A percentile compares a stretch with the other conserved stretches of the same genome.
These are phyloP conservation scores for Boletus vermiculosoides DNA, from an alignment of 768 basidiomycete species.

Conservation along the genomic window DNA sequence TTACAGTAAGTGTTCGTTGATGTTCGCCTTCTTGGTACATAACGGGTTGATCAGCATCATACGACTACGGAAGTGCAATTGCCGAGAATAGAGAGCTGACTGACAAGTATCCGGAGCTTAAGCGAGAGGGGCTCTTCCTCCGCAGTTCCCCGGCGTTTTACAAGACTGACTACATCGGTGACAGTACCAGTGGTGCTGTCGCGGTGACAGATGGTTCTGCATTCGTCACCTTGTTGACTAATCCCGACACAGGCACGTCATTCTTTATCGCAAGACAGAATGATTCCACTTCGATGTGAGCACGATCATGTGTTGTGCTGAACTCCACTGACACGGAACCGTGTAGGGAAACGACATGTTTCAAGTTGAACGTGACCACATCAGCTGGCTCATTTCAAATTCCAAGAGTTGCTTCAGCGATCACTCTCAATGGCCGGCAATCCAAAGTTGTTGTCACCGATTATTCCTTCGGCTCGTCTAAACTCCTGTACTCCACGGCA, in stretches of 20 bases:
- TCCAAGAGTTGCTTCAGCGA: conserved; percentile 50
- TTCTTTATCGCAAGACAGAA: conserved; percentile 73
- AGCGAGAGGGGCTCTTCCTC: conserved; percentile 74
- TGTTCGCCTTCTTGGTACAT: neutral
- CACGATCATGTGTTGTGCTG: neutral
- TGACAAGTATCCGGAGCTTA: conserved; percentile 73
- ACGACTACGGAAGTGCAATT: conserved; percentile 78
- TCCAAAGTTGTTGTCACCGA: conserved; percentile 73
- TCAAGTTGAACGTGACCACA: conserved; percentile 61
- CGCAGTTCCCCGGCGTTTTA: conserved; percentile 77
- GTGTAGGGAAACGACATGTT: conserved; percentile 38
- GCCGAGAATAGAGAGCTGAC: conserved; percentile 66
- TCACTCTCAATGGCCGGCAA: conserved; percentile 67
- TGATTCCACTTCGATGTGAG: conserved; percentile 66
- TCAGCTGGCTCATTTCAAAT: conserved; percentile 51
- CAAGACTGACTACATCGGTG: conserved; percentile 74
- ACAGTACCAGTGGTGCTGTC: conserved; percentile 52
- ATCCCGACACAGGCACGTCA: conserved; percentile 61
- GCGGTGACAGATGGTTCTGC: conserved; percentile 43
- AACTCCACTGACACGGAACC: neutral
- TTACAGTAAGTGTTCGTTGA: conserved; percentile 41
- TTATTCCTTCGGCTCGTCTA: conserved; percentile 67
- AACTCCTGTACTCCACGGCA: conserved; percentile 68
- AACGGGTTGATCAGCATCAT: conserved; percentile 44
- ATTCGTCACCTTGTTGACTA: conserved; percentile 62